Evolutionary conservation across 1,284 basidiomycete species (phyloP), one percentile per base, ranked within the genome.

Genomic region (Malassezia vespertilionis): DNA sequence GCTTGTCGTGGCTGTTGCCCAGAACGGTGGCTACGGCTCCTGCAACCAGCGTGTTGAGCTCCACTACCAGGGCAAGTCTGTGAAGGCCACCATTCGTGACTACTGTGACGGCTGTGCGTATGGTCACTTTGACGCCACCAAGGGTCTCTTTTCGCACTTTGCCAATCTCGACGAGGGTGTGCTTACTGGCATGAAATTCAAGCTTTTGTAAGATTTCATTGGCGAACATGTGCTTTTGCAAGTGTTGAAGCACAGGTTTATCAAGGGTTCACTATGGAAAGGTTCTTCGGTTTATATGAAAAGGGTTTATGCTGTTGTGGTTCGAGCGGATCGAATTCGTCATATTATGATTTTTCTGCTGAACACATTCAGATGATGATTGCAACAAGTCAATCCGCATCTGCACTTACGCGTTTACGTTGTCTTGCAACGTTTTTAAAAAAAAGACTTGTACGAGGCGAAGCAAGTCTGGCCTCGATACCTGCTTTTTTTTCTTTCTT

Each of bases 21-120:
- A 57, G 43, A 44, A 58, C 40, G 56, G 50, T 1, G 60, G 60
- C 10, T 63, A 61, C 38, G 46, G 46, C 28, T 49, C 53, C 15
- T 69, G 65, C 44, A 61, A 61, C 33, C 64, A 69, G 33, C 52
- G 48, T 5, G 57, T 66, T 8, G 56, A 58, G 44, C 18, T 65
- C 4, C 58, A 59, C 44, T 63, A 57, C 44, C 47, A 42, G 17
- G 63, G 65, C 38, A 66, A 64, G 50, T 56, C 53, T 50, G 60
- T 63, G 3, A 40, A 52, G 8, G 63, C 56, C 2, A 58, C 35
- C 21, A 49, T 66, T 15, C 54, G 53, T 20, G 65, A 68, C 48
- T 61, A 58, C 43, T 68, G 65, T 34, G 56, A 34, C 2, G 36
- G 35, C 14, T 67, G 65, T 43, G 47, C 39, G 3, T 63, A 42